Percentiles rank a stretch among this genome's conserved stretches.
These are phyloP conservation scores for Rhizopogon parksii DNA, from an alignment of 1,284 basidiomycete genomes.

Conservation along the genomic window DNA sequence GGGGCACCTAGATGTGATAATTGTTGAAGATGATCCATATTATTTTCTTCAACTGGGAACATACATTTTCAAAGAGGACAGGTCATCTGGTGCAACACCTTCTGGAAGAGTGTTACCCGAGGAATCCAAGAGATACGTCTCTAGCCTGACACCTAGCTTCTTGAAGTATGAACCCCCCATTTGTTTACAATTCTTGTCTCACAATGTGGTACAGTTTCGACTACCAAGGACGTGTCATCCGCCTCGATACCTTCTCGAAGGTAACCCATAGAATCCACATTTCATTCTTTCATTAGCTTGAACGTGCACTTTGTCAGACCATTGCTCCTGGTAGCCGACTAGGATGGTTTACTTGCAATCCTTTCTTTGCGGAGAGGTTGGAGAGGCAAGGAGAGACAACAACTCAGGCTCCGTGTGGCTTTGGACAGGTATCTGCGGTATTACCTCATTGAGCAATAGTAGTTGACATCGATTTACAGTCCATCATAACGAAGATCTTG, in stretches of 20 bases:
- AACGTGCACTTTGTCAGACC: conserved; percentile 35
- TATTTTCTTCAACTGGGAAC: conserved; percentile 64
- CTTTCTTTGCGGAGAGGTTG: conserved; percentile 67
- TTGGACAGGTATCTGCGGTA: conserved; percentile 45
- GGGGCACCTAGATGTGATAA: conserved; percentile 48
- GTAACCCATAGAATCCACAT: conserved; percentile 25
- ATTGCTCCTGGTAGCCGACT: conserved; percentile 73
- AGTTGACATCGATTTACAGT: conserved; percentile 26
- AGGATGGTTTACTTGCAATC: conserved; percentile 75
- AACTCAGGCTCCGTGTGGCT: conserved; percentile 70
- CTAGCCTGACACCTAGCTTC: conserved; percentile 60
- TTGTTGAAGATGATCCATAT: conserved; percentile 80
- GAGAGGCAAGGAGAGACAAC: conserved; percentile 68
- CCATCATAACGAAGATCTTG: conserved; percentile 58
- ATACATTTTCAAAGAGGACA: conserved; percentile 42
- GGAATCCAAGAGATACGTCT: conserved; percentile 38
- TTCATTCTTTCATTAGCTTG: background rate
- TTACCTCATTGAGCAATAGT: background rate
- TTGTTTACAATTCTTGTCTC: background rate
- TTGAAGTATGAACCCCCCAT: conserved; percentile 39
- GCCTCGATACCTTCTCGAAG: conserved; percentile 78
- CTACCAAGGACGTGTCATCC: conserved; percentile 72
- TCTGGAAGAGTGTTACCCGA: conserved; percentile 18
- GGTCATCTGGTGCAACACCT: conserved; percentile 25
- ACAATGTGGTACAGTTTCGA: conserved; percentile 41